Percentiles rank a stretch among this genome's conserved stretches.
Conservation (phyloP, 2,329 filamentous ascomycete species). For the Diaporthe humulicola region DNA sequence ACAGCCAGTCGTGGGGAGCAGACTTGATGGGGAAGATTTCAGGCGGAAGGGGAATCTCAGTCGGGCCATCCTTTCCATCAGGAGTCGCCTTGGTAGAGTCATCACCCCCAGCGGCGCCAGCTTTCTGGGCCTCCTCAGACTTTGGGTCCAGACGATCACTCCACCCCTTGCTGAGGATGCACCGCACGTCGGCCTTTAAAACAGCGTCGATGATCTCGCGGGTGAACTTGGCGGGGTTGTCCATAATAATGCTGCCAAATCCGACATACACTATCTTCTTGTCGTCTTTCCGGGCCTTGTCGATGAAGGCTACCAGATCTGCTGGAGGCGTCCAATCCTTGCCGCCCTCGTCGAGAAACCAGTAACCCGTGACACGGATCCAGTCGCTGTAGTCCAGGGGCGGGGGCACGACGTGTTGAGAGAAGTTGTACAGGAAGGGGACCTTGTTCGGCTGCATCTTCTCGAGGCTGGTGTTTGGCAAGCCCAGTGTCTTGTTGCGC, state of each 20-base stretch:
- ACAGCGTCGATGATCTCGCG: slow-evolving; percentile 95
- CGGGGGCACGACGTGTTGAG: slow-evolving; percentile 91
- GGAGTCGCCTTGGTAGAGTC: background rate
- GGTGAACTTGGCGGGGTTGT: slow-evolving; percentile 89
- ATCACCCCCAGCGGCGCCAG: slow-evolving; percentile 62
- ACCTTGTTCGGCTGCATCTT: slow-evolving; percentile 97
- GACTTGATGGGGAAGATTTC: slow-evolving; percentile 91
- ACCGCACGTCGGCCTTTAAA: slow-evolving; percentile 90
- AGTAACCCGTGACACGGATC: slow-evolving; percentile 97
- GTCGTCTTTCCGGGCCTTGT: slow-evolving; percentile 81
- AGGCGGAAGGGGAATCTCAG: slow-evolving; percentile 78
- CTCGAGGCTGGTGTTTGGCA: slow-evolving; percentile 86
- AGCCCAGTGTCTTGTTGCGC: slow-evolving; percentile 83
- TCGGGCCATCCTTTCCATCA: slow-evolving; percentile 60
- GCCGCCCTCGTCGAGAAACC: slow-evolving; percentile 87
- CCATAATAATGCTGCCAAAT: slow-evolving; percentile 95
- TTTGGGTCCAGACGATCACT: slow-evolving; percentile 75
- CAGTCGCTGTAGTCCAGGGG: slow-evolving; percentile 97
- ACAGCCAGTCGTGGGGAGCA: slow-evolving; percentile 97
- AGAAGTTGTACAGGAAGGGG: slow-evolving; percentile 99
- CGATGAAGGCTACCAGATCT: slow-evolving; percentile 85
- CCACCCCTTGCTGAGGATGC: slow-evolving; percentile 97
- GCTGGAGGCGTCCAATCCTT: slow-evolving; percentile 78
- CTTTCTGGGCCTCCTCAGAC: slow-evolving; percentile 19
- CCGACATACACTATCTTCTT: slow-evolving; percentile 98